These are phyloP conservation scores for Syzygium grande DNA, from an alignment of 345 rosid genomes.

Conservation along the genomic window DNA sequence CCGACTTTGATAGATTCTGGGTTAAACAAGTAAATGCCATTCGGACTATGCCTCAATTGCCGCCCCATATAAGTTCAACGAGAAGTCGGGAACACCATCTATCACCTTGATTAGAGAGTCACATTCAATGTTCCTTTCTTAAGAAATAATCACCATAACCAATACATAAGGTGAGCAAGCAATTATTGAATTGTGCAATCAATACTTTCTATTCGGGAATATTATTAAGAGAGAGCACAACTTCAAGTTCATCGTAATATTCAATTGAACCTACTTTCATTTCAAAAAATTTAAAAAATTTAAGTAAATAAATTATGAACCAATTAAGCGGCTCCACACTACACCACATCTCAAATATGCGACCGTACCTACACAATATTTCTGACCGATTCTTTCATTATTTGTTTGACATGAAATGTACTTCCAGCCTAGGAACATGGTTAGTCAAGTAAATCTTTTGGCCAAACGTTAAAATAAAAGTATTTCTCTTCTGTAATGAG, in stretches of 20 bases:
- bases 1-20: too few relatives aligned
- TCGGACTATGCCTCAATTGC: too few relatives aligned
- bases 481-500: background rate
- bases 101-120: background rate
- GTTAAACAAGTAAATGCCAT: too few relatives aligned
- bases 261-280: background rate
- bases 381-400: background rate
- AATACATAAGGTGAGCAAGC: background rate
- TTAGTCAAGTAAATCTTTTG: background rate
- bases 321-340: background rate
- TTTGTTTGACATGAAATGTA: background rate
- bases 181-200: background rate
- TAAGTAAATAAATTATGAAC: background rate
- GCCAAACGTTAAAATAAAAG: background rate
- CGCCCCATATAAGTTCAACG: too few relatives aligned
- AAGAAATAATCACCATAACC: background rate
- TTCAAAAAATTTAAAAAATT: background rate
- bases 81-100: too few relatives aligned
- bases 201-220: background rate
- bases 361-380: too few relatives aligned
- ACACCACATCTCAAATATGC: background rate
- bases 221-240: too few relatives aligned
- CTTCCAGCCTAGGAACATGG: background rate
- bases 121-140: background rate
- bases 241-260: background rate